Evolutionary conservation across 805 yeast species (phyloP), one percentile per base, ranked within the genome.

Genomic region (Torulaspora gathmanii): DNA sequence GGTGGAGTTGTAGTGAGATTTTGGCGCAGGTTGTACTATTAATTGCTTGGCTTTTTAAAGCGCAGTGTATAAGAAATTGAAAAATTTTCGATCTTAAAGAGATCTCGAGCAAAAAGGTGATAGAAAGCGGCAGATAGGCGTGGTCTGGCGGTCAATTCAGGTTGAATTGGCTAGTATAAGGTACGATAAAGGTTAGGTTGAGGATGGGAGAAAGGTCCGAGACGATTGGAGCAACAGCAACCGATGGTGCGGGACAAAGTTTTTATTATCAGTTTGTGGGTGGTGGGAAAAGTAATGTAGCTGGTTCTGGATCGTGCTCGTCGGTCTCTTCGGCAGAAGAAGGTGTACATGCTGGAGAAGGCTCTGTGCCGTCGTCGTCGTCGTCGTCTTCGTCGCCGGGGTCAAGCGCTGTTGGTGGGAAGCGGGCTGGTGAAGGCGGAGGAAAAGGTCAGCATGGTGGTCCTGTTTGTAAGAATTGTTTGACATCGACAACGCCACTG

Each of bases 401-500:
- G 12, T 22, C 25, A 10, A 22, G 25, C 25, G 33, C 35, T 25
- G 35, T 25, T 11, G 31, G 20, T 9, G 30, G 10, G 23, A 17
- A 23, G 31, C 28, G 34, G 26, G 26, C n/a, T 20, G 20, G 20
- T 5, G 17, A 20, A 6, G 35, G 30, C 13, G 19, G 15, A 1
- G 19, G 37, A 22, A 37, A 33, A 12, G 13, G 35, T 23, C 33
- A 33, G 17, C 28, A 31, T 19, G 51, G 45, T 16, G 70, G 79
- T 27, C 87, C 95, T 4, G 75, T 83, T 17, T 90, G 98, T 64
- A 86, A 84, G 55, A 90, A 90, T 65, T 90, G 98, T 69, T 78
- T 83, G 58, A 90, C 98, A 1, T 85, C 88, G 47, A 90, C 93
- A 1, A 90, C 98, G 2, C 97, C 98, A 1, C 70, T 90, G 23